phyloP scores from a whole-genome alignment of 2,329 filamentous ascomycete species.

The Graphiopsis chlorocephala region DNA sequence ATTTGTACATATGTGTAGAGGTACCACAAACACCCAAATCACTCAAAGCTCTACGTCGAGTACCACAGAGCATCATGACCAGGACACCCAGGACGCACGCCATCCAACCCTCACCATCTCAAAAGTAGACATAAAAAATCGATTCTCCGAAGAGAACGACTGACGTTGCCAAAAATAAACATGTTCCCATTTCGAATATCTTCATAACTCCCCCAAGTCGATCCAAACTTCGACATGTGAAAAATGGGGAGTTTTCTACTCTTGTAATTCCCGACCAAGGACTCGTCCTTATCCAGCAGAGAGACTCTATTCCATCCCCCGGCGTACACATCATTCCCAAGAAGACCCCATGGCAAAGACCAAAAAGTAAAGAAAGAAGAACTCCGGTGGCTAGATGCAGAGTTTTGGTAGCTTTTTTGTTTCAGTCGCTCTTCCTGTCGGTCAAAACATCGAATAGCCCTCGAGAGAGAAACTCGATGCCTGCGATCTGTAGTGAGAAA shows the following conservation, averaged over 20 bases:
- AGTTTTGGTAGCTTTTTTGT: neutral
- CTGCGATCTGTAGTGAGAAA: neutral
- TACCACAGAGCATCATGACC: no score
- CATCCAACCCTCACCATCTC: neutral
- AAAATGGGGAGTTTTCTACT: neutral
- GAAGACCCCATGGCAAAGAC: neutral
- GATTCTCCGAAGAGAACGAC: neutral
- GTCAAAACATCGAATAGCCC: neutral
- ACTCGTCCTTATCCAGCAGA: neutral
- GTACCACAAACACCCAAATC: neutral
- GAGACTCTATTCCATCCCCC: neutral
- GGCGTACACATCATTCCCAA: neutral
- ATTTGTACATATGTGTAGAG: neutral
- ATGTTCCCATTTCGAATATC: constrained; percentile 2
- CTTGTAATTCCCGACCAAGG: neutral
- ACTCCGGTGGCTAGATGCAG: neutral
- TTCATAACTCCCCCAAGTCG: neutral
- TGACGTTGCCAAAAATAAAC: neutral
- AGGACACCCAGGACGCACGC: neutral
- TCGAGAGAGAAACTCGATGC: neutral
- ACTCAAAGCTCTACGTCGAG: no score
- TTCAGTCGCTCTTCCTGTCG: neutral
- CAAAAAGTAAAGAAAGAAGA: neutral
- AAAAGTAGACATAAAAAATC: neutral
- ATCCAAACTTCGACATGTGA: neutral